Conservation (phyloP, 2,329 filamentous ascomycete genomes). For the Verticillium nonalfalfae region DNA sequence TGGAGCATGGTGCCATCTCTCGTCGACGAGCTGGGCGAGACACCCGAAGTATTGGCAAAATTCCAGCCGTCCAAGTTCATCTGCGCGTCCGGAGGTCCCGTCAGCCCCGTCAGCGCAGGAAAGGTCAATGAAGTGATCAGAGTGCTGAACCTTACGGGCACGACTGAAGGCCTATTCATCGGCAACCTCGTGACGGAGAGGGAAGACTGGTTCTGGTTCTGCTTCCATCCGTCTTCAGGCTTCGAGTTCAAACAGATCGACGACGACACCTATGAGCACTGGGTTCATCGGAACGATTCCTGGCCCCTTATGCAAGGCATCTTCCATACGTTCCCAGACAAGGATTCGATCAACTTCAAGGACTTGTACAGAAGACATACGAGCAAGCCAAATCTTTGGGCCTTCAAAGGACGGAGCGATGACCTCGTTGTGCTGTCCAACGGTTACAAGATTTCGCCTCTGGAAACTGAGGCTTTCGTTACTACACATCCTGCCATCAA, state of each 20-base stretch:
- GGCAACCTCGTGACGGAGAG: conserved; percentile 18
- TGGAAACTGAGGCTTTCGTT: conserved; percentile 20
- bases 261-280: conserved; percentile 21
- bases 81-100: conserved; percentile 27
- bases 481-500: conserved; percentile 17
- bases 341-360: conserved; percentile 20
- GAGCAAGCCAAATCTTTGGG: conserved; percentile 18
- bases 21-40: conserved; percentile 24
- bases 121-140: conserved; percentile 24
- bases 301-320: conserved; percentile 21
- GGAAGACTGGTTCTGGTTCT: conserved; percentile 20
- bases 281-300: conserved; percentile 22
- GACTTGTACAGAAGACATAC: conserved; percentile 21
- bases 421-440: conserved; percentile 23
- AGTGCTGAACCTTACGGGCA: conserved; percentile 25
- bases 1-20: conserved; percentile 30
- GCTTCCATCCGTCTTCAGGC: conserved; percentile 24
- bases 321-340: conserved; percentile 22
- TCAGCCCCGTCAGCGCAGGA: conserved; percentile 17
- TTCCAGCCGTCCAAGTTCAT: conserved; percentile 24
- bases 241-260: conserved; percentile 26
- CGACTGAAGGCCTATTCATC: conserved; percentile 26
- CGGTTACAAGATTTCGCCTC: conserved; percentile 22
- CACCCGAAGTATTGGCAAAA: conserved; percentile 21
- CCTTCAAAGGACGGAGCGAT: conserved; percentile 21